phyloP scores from a whole-genome alignment of 225 moss, liverwort and hornwort species.

The Polytrichum formosum region DNA sequence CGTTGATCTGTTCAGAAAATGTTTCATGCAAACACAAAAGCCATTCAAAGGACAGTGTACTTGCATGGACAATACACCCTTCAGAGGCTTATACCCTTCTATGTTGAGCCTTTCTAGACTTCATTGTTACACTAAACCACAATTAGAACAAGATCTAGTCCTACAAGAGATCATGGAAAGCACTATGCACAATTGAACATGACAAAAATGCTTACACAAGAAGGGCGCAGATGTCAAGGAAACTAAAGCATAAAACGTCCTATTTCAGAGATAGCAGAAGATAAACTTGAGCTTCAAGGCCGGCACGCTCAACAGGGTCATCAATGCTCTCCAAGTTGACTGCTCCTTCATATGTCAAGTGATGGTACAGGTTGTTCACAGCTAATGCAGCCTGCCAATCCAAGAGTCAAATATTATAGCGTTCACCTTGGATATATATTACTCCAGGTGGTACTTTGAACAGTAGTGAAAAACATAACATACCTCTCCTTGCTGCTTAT shows the following conservation, averaged over 20 bases:
- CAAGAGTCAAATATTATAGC: background rate
- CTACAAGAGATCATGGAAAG: too few relatives aligned
- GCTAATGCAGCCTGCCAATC: slow-evolving; percentile 80
- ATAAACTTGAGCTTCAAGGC: slow-evolving; percentile 92
- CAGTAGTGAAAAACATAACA: background rate
- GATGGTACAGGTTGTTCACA: slow-evolving; percentile 86
- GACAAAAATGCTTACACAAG: too few relatives aligned
- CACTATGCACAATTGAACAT: too few relatives aligned
- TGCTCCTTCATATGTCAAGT: slow-evolving; percentile 95
- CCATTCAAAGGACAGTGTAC: too few relatives aligned
- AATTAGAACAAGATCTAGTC: too few relatives aligned
- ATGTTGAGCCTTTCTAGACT: too few relatives aligned
- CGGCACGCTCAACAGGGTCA: slow-evolving; percentile 84
- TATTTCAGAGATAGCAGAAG: slow-evolving; percentile 1
- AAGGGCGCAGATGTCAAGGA: too few relatives aligned
- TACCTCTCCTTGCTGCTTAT: slow-evolving; percentile 95
- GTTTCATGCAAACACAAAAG: slow-evolving; percentile 2
- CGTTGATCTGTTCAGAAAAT: slow-evolving; percentile 69
- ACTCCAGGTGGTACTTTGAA: too few relatives aligned
- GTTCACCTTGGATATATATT: too few relatives aligned
- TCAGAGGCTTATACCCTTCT: too few relatives aligned
- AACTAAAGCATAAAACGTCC: background rate
- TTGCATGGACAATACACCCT: too few relatives aligned
- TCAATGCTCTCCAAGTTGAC: slow-evolving; percentile 88
- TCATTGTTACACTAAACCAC: too few relatives aligned